phyloP scores from a whole-genome alignment of 139 green algal genomes.

The Closterium sp. region DNA sequence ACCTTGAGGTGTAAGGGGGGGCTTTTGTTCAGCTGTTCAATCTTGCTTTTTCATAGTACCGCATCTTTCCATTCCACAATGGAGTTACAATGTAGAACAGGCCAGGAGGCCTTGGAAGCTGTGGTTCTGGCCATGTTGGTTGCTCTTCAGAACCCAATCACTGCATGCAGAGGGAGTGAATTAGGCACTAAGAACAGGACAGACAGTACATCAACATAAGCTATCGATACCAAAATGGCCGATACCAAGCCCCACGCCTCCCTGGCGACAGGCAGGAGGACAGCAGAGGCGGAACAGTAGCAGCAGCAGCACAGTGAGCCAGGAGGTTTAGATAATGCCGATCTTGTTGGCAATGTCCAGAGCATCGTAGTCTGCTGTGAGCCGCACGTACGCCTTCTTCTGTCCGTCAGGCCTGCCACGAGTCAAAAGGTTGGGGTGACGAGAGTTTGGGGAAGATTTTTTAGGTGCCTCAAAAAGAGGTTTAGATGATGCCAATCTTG shows the following conservation, averaged over 20 bases:
- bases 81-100: not conserved
- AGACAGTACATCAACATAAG: not conserved
- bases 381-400: constrained; percentile 99
- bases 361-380: constrained; percentile 96
- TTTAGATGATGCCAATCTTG: constrained; percentile 99
- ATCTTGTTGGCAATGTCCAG: constrained; percentile 99
- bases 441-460: too few relatives aligned
- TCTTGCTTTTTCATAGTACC: too few relatives aligned
- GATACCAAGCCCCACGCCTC: too few relatives aligned
- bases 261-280: not conserved
- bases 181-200: not conserved
- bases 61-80: not conserved
- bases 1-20: too few relatives aligned
- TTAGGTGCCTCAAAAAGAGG: too few relatives aligned
- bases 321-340: constrained; percentile 89
- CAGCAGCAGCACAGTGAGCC: not conserved
- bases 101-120: not conserved
- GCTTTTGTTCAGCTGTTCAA: too few relatives aligned
- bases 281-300: not conserved
- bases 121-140: not conserved
- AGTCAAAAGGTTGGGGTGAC: not conserved
- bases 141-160: not conserved
- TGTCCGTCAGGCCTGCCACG: constrained; percentile 79
- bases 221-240: too few relatives aligned
- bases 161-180: not conserved